These are phyloP conservation scores for Favolaschia claudopus DNA, from an alignment of 768 basidiomycete species.

Conservation along the genomic window DNA sequence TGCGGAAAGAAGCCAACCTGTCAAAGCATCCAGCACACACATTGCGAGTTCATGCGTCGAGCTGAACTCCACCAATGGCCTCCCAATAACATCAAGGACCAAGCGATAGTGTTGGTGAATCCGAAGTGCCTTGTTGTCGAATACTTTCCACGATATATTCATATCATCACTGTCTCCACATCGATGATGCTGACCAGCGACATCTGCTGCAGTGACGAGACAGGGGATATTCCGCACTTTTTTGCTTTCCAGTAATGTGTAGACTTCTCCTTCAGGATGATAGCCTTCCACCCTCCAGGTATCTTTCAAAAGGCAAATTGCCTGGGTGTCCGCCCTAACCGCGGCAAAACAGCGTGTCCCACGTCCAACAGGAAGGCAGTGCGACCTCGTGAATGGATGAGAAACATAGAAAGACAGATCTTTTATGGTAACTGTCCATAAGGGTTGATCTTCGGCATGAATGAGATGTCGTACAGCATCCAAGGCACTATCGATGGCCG, in stretches of 20 bases:
- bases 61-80: conserved; percentile 15
- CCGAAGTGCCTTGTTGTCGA: not conserved
- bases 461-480: not conserved
- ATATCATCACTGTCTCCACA: conserved; percentile 7
- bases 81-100: conserved; percentile 23
- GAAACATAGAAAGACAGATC: conserved; percentile 12
- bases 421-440: conserved; percentile 18
- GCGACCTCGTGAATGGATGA: conserved; percentile 13
- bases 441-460: not conserved
- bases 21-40: conserved; percentile 5
- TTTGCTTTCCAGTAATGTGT: not conserved
- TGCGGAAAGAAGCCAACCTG: no score
- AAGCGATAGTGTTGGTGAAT: conserved; percentile 15
- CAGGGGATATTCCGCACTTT: conserved; percentile 1
- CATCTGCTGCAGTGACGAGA: conserved; percentile 1
- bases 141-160: not conserved
- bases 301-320: conserved; percentile 21
- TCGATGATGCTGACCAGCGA: not conserved
- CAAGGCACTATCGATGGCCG: not conserved
- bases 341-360: conserved; percentile 26
- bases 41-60: conserved; percentile 15
- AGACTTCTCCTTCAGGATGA: conserved; percentile 20
- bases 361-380: conserved; percentile 21
- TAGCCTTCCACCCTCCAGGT: conserved; percentile 22
- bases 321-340: not conserved